Evolutionary conservation across 371 early-diverging fungal species (phyloP).

Genomic region (Coemansia sp.): DNA sequence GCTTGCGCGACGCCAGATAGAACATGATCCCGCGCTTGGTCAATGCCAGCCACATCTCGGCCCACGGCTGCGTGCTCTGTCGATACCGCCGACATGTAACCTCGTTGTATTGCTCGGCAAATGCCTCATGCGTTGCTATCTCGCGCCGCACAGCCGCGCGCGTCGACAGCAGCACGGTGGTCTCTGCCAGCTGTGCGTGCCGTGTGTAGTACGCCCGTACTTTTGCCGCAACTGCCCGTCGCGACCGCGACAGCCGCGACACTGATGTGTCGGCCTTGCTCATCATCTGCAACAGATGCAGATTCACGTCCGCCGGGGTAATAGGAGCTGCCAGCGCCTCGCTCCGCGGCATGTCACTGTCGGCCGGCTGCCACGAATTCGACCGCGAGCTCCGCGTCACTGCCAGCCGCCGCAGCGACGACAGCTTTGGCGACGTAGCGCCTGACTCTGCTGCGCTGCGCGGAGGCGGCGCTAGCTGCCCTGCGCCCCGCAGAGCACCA

Average conservation of each 20-base stretch:
- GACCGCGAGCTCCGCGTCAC: conserved; percentile 30
- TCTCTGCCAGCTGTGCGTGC: conserved; percentile 28
- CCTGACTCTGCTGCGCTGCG: conserved; percentile 3
- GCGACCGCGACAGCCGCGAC: conserved; percentile 9
- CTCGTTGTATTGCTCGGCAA: conserved; percentile 40
- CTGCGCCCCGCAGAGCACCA: background rate
- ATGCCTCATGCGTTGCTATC: conserved; percentile 20
- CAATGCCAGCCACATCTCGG: conserved; percentile 45
- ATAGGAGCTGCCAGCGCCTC: background rate
- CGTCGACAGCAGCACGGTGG: conserved; percentile 29
- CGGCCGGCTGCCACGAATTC: conserved; percentile 19
- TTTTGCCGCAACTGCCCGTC: conserved; percentile 24
- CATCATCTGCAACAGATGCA: background rate
- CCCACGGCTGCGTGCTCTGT: conserved; percentile 38
- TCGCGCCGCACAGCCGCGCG: conserved; percentile 44
- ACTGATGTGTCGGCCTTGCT: background rate
- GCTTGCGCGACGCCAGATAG: conserved; percentile 22
- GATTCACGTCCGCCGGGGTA: conserved; percentile 9
- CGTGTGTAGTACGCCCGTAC: conserved; percentile 28
- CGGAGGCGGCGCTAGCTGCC: conserved; percentile 2
- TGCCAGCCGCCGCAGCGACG: conserved; percentile 25
- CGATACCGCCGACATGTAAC: conserved; percentile 33
- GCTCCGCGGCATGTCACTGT: background rate
- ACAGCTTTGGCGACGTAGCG: conserved; percentile 6
- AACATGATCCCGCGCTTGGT: conserved; percentile 41